Evolutionary conservation across 305 asterid genomes (phyloP), one percentile per base, ranked within the genome.

Genomic region (Salvia sclarea): DNA sequence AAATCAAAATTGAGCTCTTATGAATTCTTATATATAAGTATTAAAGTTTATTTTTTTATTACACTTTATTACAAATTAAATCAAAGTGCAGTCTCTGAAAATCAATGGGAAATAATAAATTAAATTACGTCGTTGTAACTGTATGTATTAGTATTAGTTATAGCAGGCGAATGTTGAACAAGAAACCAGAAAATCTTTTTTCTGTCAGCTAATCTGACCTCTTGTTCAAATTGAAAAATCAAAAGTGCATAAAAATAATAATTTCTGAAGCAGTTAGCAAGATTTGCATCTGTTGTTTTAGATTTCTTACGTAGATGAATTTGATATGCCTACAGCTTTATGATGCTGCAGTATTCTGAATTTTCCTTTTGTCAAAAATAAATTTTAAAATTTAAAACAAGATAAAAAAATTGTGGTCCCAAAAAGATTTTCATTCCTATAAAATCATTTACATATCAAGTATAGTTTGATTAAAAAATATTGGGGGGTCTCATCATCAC

Each of bases 261-360:
- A 37, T 21, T 48, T 56, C 7, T 12, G 1, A 68, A 64, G 75
- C 72, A 56, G 70, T 75, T 60, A 44, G 59, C 60, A 38, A 70
- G 75, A 80, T 76, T 47, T 76, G 81, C 66, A 37, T 54, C 68
- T 68, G 72, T 61, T 61, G 56, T 61, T 55, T 64, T 59, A 78
- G 85, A 81, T 77, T 64, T 77, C 77, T 68, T 72, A 75, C 80
- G 73, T 75, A 78, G 72, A 65, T 68, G 65, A 75, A 62, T 57
- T 53, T 72, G 60, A 69, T 64, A 59, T 66, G 67, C 50, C 16
- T 21, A 49, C 74, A 65, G 38, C 57, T 49, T 55, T 65, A 55
- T 54, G 47, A 28, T 54, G 54, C 61, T 62, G 73, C 47, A 35
- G 64, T 69, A 58, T 58, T 58, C 49, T 52, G 45, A 25, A 54